Percentiles rank a stretch among this genome's conserved stretches.
Evolutionary conservation across 768 basidiomycete species (phyloP).

Genomic region (Cyathus striatus): DNA sequence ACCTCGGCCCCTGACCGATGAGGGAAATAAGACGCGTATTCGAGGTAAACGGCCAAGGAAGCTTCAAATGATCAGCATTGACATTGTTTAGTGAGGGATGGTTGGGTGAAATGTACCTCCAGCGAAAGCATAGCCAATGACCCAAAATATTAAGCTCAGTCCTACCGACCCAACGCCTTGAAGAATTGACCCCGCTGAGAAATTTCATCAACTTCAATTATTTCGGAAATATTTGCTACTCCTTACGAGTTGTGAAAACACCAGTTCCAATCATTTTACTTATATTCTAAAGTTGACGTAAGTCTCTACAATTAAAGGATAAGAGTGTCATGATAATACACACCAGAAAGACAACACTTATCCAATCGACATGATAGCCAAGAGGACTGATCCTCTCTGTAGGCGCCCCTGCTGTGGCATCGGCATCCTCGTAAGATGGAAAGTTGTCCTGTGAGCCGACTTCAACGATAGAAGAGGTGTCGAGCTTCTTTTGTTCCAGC

Average conservation of each 20-base stretch:
- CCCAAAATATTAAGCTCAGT: slow-evolving; percentile 34
- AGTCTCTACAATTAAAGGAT: slow-evolving; percentile 1
- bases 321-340: background rate
- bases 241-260: slow-evolving; percentile 24
- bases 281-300: slow-evolving; percentile 17
- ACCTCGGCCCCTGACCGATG: slow-evolving; percentile 45
- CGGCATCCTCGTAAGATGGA: slow-evolving; percentile 21
- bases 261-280: slow-evolving; percentile 35
- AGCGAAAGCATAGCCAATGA: slow-evolving; percentile 29
- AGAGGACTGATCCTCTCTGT: slow-evolving; percentile 27
- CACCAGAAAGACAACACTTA: slow-evolving; percentile 20
- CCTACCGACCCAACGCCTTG: slow-evolving; percentile 32
- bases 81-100: background rate
- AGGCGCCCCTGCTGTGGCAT: slow-evolving; percentile 21
- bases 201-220: background rate
- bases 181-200: slow-evolving; percentile 30
- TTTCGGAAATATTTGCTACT: background rate
- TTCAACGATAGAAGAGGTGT: slow-evolving; percentile 11
- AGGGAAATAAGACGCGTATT: slow-evolving; percentile 43
- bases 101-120: slow-evolving; percentile 16
- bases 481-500: slow-evolving; percentile 3
- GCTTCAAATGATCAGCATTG: slow-evolving; percentile 16
- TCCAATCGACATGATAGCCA: slow-evolving; percentile 26
- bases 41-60: slow-evolving; percentile 33
- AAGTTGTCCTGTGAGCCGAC: slow-evolving; percentile 10